These are phyloP conservation scores for Wallacemonas sp. DNA, from an alignment of 208 protist species.

Conservation along the genomic window DNA sequence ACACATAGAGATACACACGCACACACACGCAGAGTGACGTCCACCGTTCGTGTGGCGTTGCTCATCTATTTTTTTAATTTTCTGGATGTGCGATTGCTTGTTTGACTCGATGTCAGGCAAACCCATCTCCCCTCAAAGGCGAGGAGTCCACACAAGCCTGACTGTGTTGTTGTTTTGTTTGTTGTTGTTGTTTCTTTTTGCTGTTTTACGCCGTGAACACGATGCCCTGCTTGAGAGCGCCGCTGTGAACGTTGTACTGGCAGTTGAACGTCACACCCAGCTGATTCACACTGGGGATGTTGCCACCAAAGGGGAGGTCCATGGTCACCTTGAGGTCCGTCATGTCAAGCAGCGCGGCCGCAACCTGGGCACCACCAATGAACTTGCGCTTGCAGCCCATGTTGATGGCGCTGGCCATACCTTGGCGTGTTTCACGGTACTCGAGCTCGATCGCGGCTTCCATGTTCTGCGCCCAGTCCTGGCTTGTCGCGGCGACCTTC, in stretches of 20 bases:
- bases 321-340: slow-evolving; percentile 61
- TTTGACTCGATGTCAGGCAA: too few species aligned
- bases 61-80: too few species aligned
- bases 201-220: slow-evolving; percentile 63
- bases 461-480: slow-evolving; percentile 68
- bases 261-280: slow-evolving; percentile 60
- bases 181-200: slow-evolving; percentile 13
- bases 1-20: neutral
- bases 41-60: too few species aligned
- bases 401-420: slow-evolving; percentile 65
- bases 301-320: slow-evolving; percentile 84
- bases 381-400: slow-evolving; percentile 70
- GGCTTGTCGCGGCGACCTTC: slow-evolving; percentile 65
- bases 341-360: slow-evolving; percentile 59
- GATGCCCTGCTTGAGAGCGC: slow-evolving; percentile 78
- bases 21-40: neutral
- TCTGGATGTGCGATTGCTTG: too few species aligned
- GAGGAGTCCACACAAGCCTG: too few species aligned
- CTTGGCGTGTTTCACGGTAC: slow-evolving; percentile 65
- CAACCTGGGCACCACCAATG: slow-evolving; percentile 67
- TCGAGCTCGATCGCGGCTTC: slow-evolving; percentile 79
- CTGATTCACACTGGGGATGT: slow-evolving; percentile 70
- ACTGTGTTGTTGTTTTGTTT: too few species aligned
- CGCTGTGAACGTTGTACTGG: slow-evolving; percentile 81
- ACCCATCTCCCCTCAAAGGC: too few species aligned